These are phyloP conservation scores for Arthrobotrys pseudoclavata DNA, from an alignment of 2,329 filamentous ascomycete species.

Conservation along the genomic window DNA sequence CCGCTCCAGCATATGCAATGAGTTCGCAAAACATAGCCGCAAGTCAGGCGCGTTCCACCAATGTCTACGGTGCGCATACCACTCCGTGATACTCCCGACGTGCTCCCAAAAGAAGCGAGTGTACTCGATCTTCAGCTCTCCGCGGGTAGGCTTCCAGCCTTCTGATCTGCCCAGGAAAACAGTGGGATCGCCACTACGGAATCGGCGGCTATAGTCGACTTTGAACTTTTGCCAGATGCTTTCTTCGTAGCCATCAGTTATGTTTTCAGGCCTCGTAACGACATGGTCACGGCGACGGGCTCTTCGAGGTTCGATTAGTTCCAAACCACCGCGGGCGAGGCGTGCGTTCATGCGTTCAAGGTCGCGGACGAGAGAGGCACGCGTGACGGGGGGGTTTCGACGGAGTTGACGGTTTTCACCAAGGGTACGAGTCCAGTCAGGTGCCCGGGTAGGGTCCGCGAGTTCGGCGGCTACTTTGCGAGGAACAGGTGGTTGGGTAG, in stretches of 20 bases:
- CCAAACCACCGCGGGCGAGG: slow-evolving; percentile 21
- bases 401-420: slow-evolving; percentile 15
- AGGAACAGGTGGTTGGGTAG: neutral
- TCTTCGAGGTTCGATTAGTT: slow-evolving; percentile 20
- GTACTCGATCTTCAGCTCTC: slow-evolving; percentile 43
- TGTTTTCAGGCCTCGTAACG: slow-evolving; percentile 14
- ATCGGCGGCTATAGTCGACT: slow-evolving; percentile 31
- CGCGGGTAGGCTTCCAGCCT: slow-evolving; percentile 34
- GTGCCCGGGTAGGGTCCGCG: slow-evolving; percentile 2
- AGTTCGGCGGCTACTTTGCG: slow-evolving; percentile 13
- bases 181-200: slow-evolving; percentile 39
- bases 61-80: slow-evolving; percentile 26
- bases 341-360: slow-evolving; percentile 42
- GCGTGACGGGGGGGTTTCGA: slow-evolving; percentile 8
- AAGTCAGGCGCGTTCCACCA: slow-evolving; percentile 46
- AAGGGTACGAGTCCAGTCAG: slow-evolving; percentile 18
- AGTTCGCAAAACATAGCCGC: slow-evolving; percentile 27
- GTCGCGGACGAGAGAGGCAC: neutral
- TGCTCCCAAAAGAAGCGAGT: slow-evolving; percentile 25
- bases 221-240: slow-evolving; percentile 55
- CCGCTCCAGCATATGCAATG: slow-evolving; percentile 31
- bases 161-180: slow-evolving; percentile 37
- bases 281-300: slow-evolving; percentile 25
- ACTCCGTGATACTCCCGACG: slow-evolving; percentile 10
- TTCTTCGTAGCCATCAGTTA: slow-evolving; percentile 24